Base-by-base conservation (phyloP, 257 asterid species). In the Craterostigma plantagineum region DNA sequence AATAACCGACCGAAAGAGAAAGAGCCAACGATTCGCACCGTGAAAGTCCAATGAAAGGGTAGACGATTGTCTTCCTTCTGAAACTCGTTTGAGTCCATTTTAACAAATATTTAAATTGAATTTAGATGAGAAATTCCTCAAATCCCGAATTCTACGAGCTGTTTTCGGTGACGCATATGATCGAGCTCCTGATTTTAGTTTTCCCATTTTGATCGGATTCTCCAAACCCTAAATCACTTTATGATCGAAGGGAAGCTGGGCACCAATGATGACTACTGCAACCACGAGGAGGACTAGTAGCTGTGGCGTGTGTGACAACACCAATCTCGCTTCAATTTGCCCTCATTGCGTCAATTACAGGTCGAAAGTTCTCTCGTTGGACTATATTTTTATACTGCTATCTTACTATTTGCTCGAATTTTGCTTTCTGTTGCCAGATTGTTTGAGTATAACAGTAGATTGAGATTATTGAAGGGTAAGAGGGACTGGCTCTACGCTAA, bases 311-410 rank as follows among this genome's bases (percentile, higher is more conserved):
- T 90, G 99, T 63, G 99, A 90, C 50, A 70, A 41, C 57, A 62
- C 74, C 18, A 90, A 90, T 64, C 84, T 76, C 50, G 79, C 99
- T 43, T 83, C 95, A 17, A 75, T 90, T 44, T 90, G 99, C 52
- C 53, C 83, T 30, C 35, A 57, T 49, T 90, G 99, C 59, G 93
- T 83, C 35, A 90, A 83, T 69, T 79, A 63, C 74, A 65, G 95
- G 98, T 83, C 46, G 49, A 38, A 15, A 10, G 13, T 13, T 8
- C 36, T 10, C 0, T 13, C 1, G 7, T 42, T 34, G 7, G 5
- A 8, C 5, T 16, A 40, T 15, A 10, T 23, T 38, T 36, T 9
- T 34, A 14, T 16, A 15, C 36, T 45, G 33, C 42, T 37, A 46
- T 16, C 42, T 49, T 48, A 43, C 11, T 33, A 16, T n/a, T 30